These are phyloP conservation scores for Blastocystis sp. DNA, from an alignment of 352 stramenopile genomes.

Conservation along the genomic window DNA sequence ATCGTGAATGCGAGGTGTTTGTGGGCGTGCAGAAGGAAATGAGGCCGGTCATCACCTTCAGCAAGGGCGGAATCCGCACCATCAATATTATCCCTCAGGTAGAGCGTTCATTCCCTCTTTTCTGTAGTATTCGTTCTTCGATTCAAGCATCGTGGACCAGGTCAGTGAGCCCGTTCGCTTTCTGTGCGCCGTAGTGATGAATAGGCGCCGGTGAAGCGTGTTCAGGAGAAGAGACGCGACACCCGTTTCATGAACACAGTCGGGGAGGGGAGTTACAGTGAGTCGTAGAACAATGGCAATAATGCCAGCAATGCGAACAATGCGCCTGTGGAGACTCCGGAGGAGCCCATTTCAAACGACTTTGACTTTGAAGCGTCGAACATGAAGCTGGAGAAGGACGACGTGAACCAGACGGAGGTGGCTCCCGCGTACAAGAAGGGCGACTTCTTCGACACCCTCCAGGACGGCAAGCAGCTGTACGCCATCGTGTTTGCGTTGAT, in stretches of 20 bases:
- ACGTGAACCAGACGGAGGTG: not conserved
- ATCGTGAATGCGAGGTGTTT: slow-evolving; percentile 72
- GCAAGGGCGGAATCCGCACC: slow-evolving; percentile 35
- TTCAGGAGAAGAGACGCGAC: not conserved
- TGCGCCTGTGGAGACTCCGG: not conserved
- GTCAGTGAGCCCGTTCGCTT: not conserved
- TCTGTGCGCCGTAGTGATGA: not conserved
- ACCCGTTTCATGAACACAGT: not conserved
- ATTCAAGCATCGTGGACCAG: slow-evolving; percentile 35
- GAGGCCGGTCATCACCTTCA: slow-evolving; percentile 60
- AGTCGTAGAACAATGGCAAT: not conserved
- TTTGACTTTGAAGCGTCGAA: slow-evolving; percentile 69
- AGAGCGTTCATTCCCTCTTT: not conserved
- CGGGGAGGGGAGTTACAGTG: not conserved
- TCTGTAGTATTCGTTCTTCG: slow-evolving; percentile 65
- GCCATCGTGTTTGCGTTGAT: not conserved
- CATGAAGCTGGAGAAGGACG: slow-evolving; percentile 62
- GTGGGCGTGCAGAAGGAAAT: slow-evolving; percentile 54
- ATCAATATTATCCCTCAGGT: slow-evolving; percentile 66
- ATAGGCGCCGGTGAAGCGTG: not conserved
- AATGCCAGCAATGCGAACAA: too few relatives aligned
- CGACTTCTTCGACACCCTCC: slow-evolving; percentile 57
- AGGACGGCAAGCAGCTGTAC: slow-evolving; percentile 11
- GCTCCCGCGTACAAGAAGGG: slow-evolving; percentile 63
- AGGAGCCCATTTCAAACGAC: slow-evolving; percentile 64